A percentile compares a stretch with the other conserved stretches of the same genome.
phyloP scores from a whole-genome alignment of 1,139 yeast species.

The Kodamaea derodonti region DNA sequence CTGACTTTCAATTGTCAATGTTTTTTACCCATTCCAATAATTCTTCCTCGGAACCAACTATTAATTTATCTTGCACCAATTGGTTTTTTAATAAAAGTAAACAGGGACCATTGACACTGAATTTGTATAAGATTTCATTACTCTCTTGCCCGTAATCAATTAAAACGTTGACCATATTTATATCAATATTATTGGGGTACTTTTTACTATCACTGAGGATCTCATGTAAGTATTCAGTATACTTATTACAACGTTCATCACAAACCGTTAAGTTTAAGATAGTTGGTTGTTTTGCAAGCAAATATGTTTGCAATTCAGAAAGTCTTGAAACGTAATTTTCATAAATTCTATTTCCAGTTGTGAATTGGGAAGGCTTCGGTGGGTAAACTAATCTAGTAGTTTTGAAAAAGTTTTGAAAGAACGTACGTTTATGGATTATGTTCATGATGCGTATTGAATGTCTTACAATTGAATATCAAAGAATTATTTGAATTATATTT shows the following conservation, averaged over 20 bases:
- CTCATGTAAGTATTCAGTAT: constrained; percentile 64
- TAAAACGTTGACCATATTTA: constrained; percentile 68
- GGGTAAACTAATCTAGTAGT: constrained; percentile 32
- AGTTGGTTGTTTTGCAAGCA: constrained; percentile 57
- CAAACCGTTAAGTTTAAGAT: constrained; percentile 73
- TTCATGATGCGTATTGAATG: too few relatives aligned
- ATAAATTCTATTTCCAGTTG: constrained; percentile 39
- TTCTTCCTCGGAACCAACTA: constrained; percentile 43
- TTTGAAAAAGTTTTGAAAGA: constrained; percentile 6
- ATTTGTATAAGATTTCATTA: constrained; percentile 8
- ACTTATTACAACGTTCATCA: constrained; percentile 56
- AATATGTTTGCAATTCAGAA: constrained; percentile 53
- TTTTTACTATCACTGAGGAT: constrained; percentile 47
- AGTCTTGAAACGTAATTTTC: constrained; percentile 43
- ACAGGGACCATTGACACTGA: constrained; percentile 9
- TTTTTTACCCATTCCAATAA: constrained; percentile 52
- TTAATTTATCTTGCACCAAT: constrained; percentile 51
- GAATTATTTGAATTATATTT: too few relatives aligned
- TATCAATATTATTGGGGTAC: constrained; percentile 32
- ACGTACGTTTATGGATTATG: constrained; percentile 5
- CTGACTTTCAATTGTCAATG: too few relatives aligned
- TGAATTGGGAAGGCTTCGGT: constrained; percentile 33
- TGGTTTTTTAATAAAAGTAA: constrained; percentile 66
- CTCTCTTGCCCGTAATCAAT: constrained; percentile 8
- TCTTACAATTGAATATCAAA: too few relatives aligned